Evolutionary conservation across 208 protist genomes (phyloP).

Genomic region (Entamoeba histolytica): DNA sequence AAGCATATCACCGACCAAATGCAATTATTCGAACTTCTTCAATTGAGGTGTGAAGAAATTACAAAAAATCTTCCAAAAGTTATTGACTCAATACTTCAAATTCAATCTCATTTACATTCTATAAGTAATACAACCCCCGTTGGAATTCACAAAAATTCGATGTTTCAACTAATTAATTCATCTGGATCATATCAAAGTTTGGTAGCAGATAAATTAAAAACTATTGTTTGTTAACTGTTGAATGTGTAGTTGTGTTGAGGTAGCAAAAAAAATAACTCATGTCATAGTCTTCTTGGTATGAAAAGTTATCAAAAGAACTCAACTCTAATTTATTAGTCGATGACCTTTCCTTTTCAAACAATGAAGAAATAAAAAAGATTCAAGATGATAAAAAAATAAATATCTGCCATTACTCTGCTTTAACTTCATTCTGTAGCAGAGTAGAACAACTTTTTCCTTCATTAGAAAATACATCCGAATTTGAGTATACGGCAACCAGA

Average conservation of each 20-base stretch:
- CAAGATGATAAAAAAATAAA: neutral
- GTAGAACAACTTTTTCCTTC: neutral
- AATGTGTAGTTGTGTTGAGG: neutral
- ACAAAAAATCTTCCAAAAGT: neutral
- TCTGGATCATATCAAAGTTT: neutral
- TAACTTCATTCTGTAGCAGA: neutral
- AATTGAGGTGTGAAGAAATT: neutral
- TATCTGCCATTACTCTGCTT: neutral
- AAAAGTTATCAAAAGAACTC: neutral
- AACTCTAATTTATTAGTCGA: neutral
- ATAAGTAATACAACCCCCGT: neutral
- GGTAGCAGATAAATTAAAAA: neutral
- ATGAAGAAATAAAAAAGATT: neutral
- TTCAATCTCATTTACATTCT: neutral
- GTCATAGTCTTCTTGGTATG: neutral
- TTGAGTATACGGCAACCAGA: neutral
- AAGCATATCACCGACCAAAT: neutral
- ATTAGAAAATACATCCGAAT: neutral
- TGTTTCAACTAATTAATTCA: neutral
- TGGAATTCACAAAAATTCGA: neutral
- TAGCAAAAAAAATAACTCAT: neutral
- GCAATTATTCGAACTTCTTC: neutral
- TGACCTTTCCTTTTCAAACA: neutral
- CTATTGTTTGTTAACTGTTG: neutral
- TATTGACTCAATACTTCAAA: neutral